These are phyloP conservation scores for Perkinsus olseni DNA, from an alignment of 169 alveolate species.

Conservation along the genomic window DNA sequence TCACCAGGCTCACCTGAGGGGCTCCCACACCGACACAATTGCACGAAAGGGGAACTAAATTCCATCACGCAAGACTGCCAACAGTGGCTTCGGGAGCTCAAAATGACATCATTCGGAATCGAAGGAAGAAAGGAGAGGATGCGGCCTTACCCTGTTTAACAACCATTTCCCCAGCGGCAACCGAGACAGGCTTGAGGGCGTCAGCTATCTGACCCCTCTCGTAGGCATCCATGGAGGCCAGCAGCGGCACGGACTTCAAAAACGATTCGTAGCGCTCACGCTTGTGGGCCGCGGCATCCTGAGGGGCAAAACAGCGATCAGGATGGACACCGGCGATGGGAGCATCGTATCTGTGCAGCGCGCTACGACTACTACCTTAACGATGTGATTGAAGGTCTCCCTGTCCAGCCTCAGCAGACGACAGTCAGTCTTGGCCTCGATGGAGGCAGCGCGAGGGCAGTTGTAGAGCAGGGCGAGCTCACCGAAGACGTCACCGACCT, in stretches of 20 bases:
- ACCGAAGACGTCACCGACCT: slow-evolving; percentile 83
- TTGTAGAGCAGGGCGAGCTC: slow-evolving; percentile 85
- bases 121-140: no score
- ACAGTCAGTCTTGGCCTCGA: slow-evolving; percentile 62
- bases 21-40: not conserved
- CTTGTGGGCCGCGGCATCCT: slow-evolving; percentile 67
- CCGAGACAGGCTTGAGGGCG: slow-evolving; percentile 61
- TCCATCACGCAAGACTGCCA: no score
- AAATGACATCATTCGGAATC: no score
- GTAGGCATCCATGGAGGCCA: slow-evolving; percentile 65
- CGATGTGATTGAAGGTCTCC: slow-evolving; percentile 77
- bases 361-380: slow-evolving; percentile 73
- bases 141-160: slow-evolving; percentile 76
- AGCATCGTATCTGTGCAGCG: no score
- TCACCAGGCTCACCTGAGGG: slow-evolving; percentile 65
- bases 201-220: slow-evolving; percentile 78
- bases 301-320: not conserved
- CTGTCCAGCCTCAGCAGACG: slow-evolving; percentile 74
- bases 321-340: not conserved
- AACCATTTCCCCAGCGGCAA: slow-evolving; percentile 60
- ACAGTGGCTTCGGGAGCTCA: no score
- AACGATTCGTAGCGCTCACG: slow-evolving; percentile 72
- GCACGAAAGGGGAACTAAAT: no score
- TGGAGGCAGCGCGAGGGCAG: slow-evolving; percentile 86
- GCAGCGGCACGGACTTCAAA: slow-evolving; percentile 64